Base-by-base conservation (phyloP, 148 eudicot genomes). In the Rhododendron vialii region DNA sequence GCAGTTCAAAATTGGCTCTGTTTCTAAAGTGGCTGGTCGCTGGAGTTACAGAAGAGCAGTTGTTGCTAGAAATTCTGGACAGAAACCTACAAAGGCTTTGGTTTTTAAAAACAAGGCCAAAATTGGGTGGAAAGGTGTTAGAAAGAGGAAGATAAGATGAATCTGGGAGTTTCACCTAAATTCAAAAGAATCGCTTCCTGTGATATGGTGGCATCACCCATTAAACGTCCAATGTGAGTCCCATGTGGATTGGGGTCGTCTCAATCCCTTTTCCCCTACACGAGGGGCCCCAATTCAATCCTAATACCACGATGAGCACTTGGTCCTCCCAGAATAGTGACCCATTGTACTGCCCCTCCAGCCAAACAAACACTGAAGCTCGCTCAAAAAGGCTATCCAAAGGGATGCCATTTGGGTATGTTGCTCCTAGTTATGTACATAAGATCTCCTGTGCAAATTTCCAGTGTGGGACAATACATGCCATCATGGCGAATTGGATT, bases 21-120 rank as follows among this genome's bases (percentile, higher is more conserved):
- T 74, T 17, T 74, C 78, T 17, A 15, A 35, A 35, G 9, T 14
- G 41, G 67, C 67, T 59, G 26, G 26, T 59, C 22, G 43, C 20
- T 74, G 43, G 78, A 74, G 43, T 74, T 30, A 45, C 78, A 74
- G 45, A 74, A 74, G 45, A 74, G 43, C 38, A 74, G 20, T 35
- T 26, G 8, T 74, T 74, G 78, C 78, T 36, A 74, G 78, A 74
- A 35, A 74, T 74, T 74, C 22, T 74, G 78, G 78, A 74, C 43
- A 35, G 43, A 41, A 30, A 36, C 78, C 78, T 74, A 74, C 12
- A 7, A 71, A 71, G 41, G 14, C 77, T 71, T 71, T 71, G 35
- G 77, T 35, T 41, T 6, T 41, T 41, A 24, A 69, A 69, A 10
- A 10, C 15, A 51, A 51, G 55, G 55, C 17, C 55, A 13, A 51